These are phyloP conservation scores for Fusarium tupiense DNA, from an alignment of 2,329 filamentous ascomycete genomes.

Conservation along the genomic window DNA sequence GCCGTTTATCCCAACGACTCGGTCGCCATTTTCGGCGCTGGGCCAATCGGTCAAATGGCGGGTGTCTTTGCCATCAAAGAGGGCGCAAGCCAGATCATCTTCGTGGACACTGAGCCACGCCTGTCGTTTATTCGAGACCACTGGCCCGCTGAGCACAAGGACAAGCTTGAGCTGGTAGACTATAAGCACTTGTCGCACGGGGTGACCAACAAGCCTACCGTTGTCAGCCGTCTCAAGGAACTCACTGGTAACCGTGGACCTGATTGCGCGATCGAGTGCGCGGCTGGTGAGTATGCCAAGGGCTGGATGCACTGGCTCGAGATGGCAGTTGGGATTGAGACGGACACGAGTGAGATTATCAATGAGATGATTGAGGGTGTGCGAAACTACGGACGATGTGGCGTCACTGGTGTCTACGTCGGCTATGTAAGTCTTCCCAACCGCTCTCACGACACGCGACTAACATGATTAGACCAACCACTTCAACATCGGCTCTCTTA, in stretches of 20 bases:
- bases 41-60: conserved; percentile 87
- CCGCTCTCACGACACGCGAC: not conserved
- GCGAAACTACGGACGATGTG: conserved; percentile 75
- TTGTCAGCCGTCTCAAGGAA: conserved; percentile 78
- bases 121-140: conserved; percentile 73
- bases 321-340: conserved; percentile 74
- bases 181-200: conserved; percentile 69
- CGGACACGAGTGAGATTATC: conserved; percentile 82
- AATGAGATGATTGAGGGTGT: conserved; percentile 85
- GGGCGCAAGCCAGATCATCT: conserved; percentile 78
- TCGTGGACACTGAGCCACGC: conserved; percentile 79
- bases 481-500: conserved; percentile 84
- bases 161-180: conserved; percentile 74
- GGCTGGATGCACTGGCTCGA: conserved; percentile 69
- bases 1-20: conserved; percentile 79
- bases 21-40: conserved; percentile 87
- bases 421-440: conserved; percentile 59
- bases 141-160: conserved; percentile 59
- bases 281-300: conserved; percentile 69
- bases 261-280: conserved; percentile 77
- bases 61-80: conserved; percentile 79
- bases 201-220: conserved; percentile 66
- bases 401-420: conserved; percentile 77
- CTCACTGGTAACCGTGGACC: conserved; percentile 77
- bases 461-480: conserved; percentile 41